Base-by-base conservation (phyloP, 371 early-diverging fungal genomes). In the Mucor circinelloides region DNA sequence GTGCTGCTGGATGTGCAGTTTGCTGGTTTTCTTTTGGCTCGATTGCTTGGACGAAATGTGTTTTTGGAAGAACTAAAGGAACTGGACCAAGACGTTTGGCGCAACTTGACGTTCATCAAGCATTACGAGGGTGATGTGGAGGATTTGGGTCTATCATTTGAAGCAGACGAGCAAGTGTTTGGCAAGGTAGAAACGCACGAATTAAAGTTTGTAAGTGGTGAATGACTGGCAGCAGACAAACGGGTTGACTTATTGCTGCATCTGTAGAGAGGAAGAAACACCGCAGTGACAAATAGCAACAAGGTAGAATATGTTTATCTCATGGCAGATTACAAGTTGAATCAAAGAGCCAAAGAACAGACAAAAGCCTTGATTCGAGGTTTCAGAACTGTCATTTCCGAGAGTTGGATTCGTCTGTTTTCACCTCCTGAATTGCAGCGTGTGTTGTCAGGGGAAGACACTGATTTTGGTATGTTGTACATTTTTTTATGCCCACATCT, bases 1-100 rank as follows among this genome's bases (percentile, higher is more conserved):
- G 85, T 96, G 8, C 81, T 97, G 31, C 83, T 96, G 3, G 95
- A 96, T 61, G 90, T 88, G 19, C 89, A 91, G 63, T 97, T 97
- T 86, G 94, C 96, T 6, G 77, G 80, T 13, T 97, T 97, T 74
- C 87, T 97, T 50, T 66, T 96, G 60, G 87, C 92, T 57, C 93
- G 93, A 68, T 82, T 94, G 70, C 76, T 96, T 12, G 94, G 94
- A 2, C 79, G 87, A 66, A 85, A 87, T 57, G 86, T 90, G 28
- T 87, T 87, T 66, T 66, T 96, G 67, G 93, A 95, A 62, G 97
- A 95, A 68, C 76, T 97, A 70, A 87, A 89, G 40, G 89, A 90
- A 17, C 76, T 94, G 36, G 96, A 97, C 71, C 86, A 87, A 63
- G 91, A 91, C 59, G 80, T 97, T 23, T 94, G 91, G 80, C 74